These are phyloP conservation scores for Aspergillus melleus DNA, from an alignment of 2,329 filamentous ascomycete species.

Conservation along the genomic window DNA sequence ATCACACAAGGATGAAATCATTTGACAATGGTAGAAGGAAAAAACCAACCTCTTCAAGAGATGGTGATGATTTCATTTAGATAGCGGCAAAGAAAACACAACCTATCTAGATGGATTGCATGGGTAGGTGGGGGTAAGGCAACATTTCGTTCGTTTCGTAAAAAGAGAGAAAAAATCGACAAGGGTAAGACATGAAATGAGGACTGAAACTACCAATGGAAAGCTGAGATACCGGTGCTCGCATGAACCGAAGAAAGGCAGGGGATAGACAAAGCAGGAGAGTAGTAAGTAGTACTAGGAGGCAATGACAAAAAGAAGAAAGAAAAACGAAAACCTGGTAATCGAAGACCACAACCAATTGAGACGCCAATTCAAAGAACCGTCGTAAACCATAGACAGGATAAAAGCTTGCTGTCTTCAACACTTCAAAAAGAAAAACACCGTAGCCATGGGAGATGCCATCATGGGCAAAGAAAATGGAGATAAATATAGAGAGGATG, in stretches of 20 bases:
- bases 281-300: not conserved
- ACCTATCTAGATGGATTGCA: not conserved
- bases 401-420: not conserved
- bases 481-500: not conserved
- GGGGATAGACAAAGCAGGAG: not conserved
- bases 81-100: not conserved
- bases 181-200: not conserved
- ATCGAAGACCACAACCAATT: slow-evolving; percentile 13
- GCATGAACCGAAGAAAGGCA: not conserved
- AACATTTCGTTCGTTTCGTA: not conserved
- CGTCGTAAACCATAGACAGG: slow-evolving; percentile 14
- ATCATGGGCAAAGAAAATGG: not conserved
- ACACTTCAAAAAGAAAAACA: not conserved
- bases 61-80: not conserved
- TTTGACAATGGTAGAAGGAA: not conserved
- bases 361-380: slow-evolving; percentile 17
- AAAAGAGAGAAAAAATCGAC: not conserved
- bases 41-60: not conserved
- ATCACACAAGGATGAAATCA: no score
- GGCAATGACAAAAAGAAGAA: not conserved
- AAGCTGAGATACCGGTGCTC: slow-evolving; percentile 1
- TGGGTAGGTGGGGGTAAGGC: not conserved
- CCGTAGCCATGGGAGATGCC: not conserved
- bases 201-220: slow-evolving; percentile 3
- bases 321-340: slow-evolving; percentile 3